A percentile compares a stretch with the other conserved stretches of the same genome.
These are phyloP conservation scores for Torulaspora franciscae DNA, from an alignment of 805 yeast genomes.

Conservation along the genomic window DNA sequence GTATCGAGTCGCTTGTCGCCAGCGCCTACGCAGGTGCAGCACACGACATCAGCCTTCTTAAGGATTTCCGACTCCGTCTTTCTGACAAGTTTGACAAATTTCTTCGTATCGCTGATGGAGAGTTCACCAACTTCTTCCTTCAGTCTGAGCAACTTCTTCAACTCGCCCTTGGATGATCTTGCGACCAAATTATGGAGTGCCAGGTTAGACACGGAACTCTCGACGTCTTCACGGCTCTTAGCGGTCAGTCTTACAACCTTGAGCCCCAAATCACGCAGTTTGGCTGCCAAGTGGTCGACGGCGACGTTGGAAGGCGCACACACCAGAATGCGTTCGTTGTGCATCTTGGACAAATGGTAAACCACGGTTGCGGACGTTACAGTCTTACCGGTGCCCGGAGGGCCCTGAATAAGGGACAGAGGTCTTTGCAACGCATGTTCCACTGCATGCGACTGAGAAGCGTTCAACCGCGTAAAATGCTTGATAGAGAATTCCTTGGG, in stretches of 20 bases:
- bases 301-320: constrained; percentile 97
- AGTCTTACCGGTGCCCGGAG: constrained; percentile 96
- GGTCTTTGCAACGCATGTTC: constrained; percentile 63
- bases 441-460: constrained; percentile 77
- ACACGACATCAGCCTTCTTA: constrained; percentile 65
- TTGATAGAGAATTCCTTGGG: constrained; percentile 62
- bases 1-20: constrained; percentile 63
- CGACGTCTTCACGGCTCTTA: constrained; percentile 74
- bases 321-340: constrained; percentile 64
- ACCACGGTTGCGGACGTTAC: constrained; percentile 87
- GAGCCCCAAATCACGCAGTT: constrained; percentile 64
- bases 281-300: constrained; percentile 80
- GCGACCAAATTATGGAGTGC: constrained; percentile 53
- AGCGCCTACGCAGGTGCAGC: constrained; percentile 91
- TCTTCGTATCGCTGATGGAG: constrained; percentile 47
- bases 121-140: constrained; percentile 68
- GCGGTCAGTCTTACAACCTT: constrained; percentile 77
- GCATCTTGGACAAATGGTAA: constrained; percentile 62
- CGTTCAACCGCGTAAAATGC: constrained; percentile 64
- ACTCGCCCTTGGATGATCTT: constrained; percentile 46
- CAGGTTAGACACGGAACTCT: constrained; percentile 52
- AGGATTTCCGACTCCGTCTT: constrained; percentile 49
- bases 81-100: constrained; percentile 41
- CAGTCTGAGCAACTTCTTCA: constrained; percentile 53
- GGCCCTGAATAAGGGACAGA: constrained; percentile 83